Evolutionary conservation across 257 asterid genomes (phyloP).

Genomic region (Leptodermis oblonga): DNA sequence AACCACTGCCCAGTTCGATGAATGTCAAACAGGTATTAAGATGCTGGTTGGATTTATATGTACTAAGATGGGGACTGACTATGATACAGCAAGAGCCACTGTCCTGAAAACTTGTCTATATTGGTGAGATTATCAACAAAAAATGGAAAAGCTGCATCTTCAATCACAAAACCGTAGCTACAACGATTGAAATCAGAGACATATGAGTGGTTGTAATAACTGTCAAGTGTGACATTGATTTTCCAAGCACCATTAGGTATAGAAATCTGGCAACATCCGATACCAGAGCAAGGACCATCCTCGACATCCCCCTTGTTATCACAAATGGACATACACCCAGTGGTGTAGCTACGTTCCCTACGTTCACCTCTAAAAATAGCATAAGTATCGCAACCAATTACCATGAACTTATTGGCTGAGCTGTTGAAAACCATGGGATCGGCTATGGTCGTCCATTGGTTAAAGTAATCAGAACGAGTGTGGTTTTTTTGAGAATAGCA

Average conservation of each 20-base stretch:
- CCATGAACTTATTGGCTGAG: constrained; percentile 27
- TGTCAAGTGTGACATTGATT: neutral
- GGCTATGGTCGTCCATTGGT: neutral
- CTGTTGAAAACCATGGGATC: neutral
- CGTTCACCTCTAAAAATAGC: neutral
- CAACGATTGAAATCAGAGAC: neutral
- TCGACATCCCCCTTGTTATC: no score
- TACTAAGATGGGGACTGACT: no score
- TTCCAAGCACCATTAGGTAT: no score
- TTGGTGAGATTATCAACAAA: neutral
- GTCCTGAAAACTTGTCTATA: neutral
- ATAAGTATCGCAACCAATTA: constrained; percentile 31
- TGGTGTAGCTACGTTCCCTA: neutral
- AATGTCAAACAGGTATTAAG: no score
- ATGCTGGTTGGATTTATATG: no score
- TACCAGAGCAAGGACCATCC: no score
- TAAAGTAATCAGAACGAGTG: neutral
- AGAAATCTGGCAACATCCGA: no score
- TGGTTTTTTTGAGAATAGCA: constrained; percentile 4
- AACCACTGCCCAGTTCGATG: no score
- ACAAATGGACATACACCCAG: constrained; percentile 38
- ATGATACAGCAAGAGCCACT: no score
- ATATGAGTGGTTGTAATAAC: neutral
- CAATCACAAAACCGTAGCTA: neutral
- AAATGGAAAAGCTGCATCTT: neutral